A percentile compares a stretch with the other conserved stretches of the same genome.
These are phyloP conservation scores for Liquidambar formosana DNA, from an alignment of 164 flowering plant genomes.

Conservation along the genomic window DNA sequence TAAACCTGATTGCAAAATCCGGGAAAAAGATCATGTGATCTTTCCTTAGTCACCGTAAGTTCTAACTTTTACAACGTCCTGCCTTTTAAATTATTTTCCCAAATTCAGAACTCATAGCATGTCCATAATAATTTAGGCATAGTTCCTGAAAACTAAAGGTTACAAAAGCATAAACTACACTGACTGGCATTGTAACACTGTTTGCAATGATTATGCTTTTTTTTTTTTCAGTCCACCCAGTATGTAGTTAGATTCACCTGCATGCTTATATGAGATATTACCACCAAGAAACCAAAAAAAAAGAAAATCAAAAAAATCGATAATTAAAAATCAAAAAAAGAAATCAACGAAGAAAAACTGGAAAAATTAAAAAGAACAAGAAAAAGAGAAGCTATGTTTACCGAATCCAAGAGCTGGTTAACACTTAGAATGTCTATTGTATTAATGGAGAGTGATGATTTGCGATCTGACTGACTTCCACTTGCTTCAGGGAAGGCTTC, in stretches of 20 bases:
- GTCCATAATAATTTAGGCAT: not conserved
- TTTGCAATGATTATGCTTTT: not conserved
- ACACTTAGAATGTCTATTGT: slow-evolving; percentile 66
- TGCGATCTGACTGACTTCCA: slow-evolving; percentile 69
- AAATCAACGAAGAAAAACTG: no score
- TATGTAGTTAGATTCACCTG: no score
- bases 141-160: not conserved
- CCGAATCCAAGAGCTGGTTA: slow-evolving; percentile 84
- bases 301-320: no score
- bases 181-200: not conserved
- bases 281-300: not conserved
- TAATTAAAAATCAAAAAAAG: no score
- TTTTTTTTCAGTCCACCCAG: no score
- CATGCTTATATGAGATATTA: no score
- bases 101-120: no score
- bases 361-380: not conserved
- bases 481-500: slow-evolving; percentile 51
- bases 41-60: no score
- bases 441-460: slow-evolving; percentile 51
- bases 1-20: no score
- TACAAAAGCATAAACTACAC: not conserved
- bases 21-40: no score
- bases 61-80: no score
- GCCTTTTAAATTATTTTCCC: not conserved
- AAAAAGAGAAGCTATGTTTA: slow-evolving; percentile 25